Evolutionary conservation across 345 rosid species (phyloP), one percentile per base, ranked within the genome.

Genomic region (Heritiera littoralis): DNA sequence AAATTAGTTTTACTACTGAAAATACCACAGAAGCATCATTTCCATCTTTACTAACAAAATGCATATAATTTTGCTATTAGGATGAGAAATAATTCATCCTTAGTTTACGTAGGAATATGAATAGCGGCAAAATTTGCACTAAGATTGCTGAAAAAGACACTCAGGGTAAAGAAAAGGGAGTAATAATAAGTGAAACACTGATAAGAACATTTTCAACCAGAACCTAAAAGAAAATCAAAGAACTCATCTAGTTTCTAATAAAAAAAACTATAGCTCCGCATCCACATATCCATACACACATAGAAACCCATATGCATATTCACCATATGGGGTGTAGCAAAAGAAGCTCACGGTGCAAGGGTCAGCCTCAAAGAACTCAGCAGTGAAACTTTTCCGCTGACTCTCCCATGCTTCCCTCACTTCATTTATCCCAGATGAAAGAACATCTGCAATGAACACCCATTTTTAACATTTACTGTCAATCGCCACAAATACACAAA

Each of bases 301-400:
- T 11, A 49, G 38, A 66, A 41, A 76, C 52, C 2, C 51, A 18
- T 12, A 4, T 4, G 64, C 66, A 67, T 40, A 13, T 52, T 43
- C 15, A 66, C 6, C 12, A 43, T 9, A 28, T 23, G 23, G 35
- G 56, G 15, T 32, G 38, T 20, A 9, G 40, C 2, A 51, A 61
- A 46, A 74, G 80, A 81, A 86, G 74, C 87, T 79, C 80, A 89
- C 89, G 66, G 79, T 81, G 85, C 93, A 92, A 81, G 97, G 98
- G 72, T 96, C 94, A 70, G 91, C 92, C 81, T 89, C 91, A 76
- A 92, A 90, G 88, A 92, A 96, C 41, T 96, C 98, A 15, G 92
- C 81, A 41, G 87, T 83, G 87, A 84, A 91, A 55, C 59, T 84
- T 80, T 91, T 94, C 84, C 92, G 77, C 77, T 79, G 87, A 83